Evolutionary conservation across 768 basidiomycete genomes (phyloP).

Genomic region (Suillus subalutaceus): DNA sequence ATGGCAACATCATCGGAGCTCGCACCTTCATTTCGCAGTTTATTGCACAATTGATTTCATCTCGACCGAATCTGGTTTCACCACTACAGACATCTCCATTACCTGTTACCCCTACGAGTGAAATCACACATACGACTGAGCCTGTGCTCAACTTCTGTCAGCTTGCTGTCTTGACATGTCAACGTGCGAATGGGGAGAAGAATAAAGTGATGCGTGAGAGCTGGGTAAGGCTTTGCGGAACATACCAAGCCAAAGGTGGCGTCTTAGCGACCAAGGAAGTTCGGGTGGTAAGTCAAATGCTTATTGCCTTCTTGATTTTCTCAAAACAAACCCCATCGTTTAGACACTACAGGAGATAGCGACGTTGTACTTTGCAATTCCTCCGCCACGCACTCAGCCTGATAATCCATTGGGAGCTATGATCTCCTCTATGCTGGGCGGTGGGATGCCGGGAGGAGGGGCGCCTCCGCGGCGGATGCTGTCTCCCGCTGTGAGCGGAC

Average conservation of each 20-base stretch:
- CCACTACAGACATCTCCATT: constrained; percentile 47
- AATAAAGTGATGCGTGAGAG: constrained; percentile 76
- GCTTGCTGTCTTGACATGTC: constrained; percentile 85
- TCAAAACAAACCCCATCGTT: not conserved
- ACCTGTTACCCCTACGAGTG: constrained; percentile 48
- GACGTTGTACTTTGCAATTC: constrained; percentile 84
- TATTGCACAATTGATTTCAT: constrained; percentile 59
- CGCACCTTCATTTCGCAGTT: constrained; percentile 90
- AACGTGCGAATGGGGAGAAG: constrained; percentile 80
- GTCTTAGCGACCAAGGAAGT: constrained; percentile 62
- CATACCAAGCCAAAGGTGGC: constrained; percentile 77
- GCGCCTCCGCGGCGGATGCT: constrained; percentile 30
- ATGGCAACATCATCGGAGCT: constrained; percentile 91
- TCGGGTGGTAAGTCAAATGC: constrained; percentile 54
- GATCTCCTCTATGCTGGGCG: constrained; percentile 87
- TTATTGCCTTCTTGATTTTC: not conserved
- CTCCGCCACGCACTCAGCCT: constrained; percentile 69
- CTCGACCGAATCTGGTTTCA: constrained; percentile 44
- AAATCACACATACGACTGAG: constrained; percentile 77
- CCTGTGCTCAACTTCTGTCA: constrained; percentile 86
- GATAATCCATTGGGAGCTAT: constrained; percentile 88
- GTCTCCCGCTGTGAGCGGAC: constrained; percentile 28
- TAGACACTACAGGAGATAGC: constrained; percentile 73
- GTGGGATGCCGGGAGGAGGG: constrained; percentile 43
- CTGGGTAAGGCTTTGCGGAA: constrained; percentile 84